Evolutionary conservation across 352 stramenopile genomes (phyloP).

Genomic region (Discostella stelligera): DNA sequence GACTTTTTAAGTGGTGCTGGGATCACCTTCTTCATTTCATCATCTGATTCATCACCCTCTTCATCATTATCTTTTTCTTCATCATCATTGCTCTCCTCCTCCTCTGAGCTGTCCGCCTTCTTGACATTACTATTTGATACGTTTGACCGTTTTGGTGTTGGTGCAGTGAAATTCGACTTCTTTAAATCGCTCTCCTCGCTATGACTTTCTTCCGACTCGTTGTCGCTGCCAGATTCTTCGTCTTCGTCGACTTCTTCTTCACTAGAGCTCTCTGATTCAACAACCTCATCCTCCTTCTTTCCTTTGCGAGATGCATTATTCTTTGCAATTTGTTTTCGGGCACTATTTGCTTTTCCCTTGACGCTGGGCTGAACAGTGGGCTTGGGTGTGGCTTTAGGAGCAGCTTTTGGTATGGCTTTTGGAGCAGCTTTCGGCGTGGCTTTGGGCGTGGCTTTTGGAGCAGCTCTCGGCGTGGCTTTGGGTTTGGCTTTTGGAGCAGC

Average conservation of each 20-base stretch:
- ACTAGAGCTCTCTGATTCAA: conserved; percentile 3
- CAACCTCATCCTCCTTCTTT: conserved; percentile 19
- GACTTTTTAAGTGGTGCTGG: conserved; percentile 19
- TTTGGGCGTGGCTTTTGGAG: conserved; percentile 1
- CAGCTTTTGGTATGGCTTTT: conserved; percentile 3
- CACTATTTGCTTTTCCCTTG: background rate
- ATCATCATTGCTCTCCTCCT: conserved; percentile 17
- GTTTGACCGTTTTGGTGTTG: conserved; percentile 19
- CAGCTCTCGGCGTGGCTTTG: background rate
- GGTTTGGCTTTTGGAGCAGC: background rate
- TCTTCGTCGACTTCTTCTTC: background rate
- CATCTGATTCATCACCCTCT: conserved; percentile 27
- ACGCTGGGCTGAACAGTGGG: background rate
- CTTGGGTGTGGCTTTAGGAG: background rate
- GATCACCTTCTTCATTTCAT: conserved; percentile 30
- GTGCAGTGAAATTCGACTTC: background rate
- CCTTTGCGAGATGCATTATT: conserved; percentile 11
- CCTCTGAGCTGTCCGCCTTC: conserved; percentile 16
- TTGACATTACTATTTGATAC: conserved; percentile 8
- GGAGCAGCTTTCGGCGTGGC: background rate
- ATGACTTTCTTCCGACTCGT: conserved; percentile 15
- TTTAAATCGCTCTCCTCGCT: conserved; percentile 7
- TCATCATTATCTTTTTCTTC: conserved; percentile 12
- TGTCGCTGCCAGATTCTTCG: conserved; percentile 18
- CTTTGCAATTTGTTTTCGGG: background rate